phyloP scores from a whole-genome alignment of 2,329 filamentous ascomycete species.

The Cyphellophora europaea region DNA sequence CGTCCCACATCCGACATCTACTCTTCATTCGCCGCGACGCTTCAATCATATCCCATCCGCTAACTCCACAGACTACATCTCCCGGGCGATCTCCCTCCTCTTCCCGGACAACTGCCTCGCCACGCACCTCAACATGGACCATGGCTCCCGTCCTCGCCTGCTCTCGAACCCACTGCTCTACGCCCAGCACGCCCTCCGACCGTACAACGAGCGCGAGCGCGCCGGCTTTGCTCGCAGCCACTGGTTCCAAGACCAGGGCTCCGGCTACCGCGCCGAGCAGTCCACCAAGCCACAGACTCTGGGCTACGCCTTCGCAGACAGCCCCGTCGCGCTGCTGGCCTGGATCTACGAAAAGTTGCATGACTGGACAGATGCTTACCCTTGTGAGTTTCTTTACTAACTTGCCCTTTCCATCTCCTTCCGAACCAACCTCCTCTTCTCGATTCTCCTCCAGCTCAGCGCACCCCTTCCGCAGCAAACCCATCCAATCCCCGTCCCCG shows the following conservation, averaged over 20 bases:
- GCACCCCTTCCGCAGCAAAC: no score
- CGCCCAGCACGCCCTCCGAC: slow-evolving; percentile 44
- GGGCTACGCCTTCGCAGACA: slow-evolving; percentile 59
- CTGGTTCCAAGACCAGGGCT: slow-evolving; percentile 46
- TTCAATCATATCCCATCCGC: no score
- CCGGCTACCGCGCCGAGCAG: slow-evolving; percentile 52
- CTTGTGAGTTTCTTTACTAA: no score
- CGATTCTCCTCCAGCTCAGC: no score
- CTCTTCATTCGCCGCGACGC: no score
- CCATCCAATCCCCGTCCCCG: no score
- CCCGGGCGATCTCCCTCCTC: slow-evolving; percentile 48
- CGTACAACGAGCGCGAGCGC: slow-evolving; percentile 44
- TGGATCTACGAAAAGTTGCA: slow-evolving; percentile 79
- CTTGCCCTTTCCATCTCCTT: no score
- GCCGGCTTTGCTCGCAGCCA: slow-evolving; percentile 41
- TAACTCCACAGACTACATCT: slow-evolving; percentile 50
- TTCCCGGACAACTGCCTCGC: slow-evolving; percentile 52
- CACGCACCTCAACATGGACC: slow-evolving; percentile 54
- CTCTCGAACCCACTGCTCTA: slow-evolving; percentile 48
- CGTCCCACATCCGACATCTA: no score
- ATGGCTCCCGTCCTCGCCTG: slow-evolving; percentile 39
- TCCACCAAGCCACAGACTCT: slow-evolving; percentile 64
- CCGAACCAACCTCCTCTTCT: no score
- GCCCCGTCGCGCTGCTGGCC: slow-evolving; percentile 59
- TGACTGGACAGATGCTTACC: slow-evolving; percentile 64